Evolutionary conservation across 805 yeast species (phyloP), one percentile per base, ranked within the genome.

Genomic region (Starmera quercuum): DNA sequence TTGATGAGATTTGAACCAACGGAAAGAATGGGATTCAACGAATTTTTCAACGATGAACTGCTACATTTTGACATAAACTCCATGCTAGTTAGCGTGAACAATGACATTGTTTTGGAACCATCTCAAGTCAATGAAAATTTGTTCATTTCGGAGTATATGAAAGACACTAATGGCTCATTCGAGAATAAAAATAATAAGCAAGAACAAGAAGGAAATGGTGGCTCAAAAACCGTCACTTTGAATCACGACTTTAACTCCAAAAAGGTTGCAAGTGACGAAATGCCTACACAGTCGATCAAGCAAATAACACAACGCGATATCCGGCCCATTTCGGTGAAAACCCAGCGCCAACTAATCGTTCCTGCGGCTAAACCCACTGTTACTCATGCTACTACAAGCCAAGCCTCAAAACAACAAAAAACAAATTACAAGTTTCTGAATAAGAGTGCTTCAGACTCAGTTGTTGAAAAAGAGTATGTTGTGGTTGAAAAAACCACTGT

Each of bases 401-500:
- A 35, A 2, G 23, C 38, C 12, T 22, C 30, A 21, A 34, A 26
- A 20, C 37, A 23, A 10, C 12, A 23, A 10, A 23, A 23, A 33
- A 36, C 26, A 36, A 31, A 14, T 6, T 12, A 14, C 32, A 14
- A 7, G 27, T 11, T n/a, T n/a, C n/a, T n/a, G n/a, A 23, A 31
- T 16, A 15, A 24, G 2, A 13, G 17, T 22, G 40, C 39, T 58
- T 67, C 63, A 16, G 83, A 77, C 34, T 50, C 70, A 16, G 66
- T 71, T 18, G 61, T 78, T 36, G 95, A 86, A 46, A 78, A 75
- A 44, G 97, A 87, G 49, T 90, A 90, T 47, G 97, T 90, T 22
- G 95, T 90, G 26, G 88, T 90, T 20, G 97, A 90, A 55, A 92
- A 90, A 55, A 73, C 95, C 32, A 85, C 92, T 0, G 97, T 90